Conservation (phyloP, 176 grass and related monocot species). For the Dactylis glomerata region DNA sequence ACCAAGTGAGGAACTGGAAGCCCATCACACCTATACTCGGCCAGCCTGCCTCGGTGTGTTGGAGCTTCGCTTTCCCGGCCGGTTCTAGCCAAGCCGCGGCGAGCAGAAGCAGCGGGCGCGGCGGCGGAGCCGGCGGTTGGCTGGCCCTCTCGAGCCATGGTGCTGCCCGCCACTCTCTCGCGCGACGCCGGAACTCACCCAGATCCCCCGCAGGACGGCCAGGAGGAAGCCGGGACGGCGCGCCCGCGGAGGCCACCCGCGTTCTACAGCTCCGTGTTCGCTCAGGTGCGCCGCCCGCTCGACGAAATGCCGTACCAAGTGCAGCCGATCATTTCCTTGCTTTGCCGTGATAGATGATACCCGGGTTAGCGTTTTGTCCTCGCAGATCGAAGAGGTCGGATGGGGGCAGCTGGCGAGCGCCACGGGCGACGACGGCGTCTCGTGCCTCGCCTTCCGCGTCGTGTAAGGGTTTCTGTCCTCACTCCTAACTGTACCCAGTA, state of each 20-base stretch:
- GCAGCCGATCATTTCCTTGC: neutral
- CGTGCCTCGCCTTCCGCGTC: constrained; percentile 42
- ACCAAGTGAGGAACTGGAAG: no score
- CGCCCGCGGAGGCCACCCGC: neutral
- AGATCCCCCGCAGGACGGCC: neutral
- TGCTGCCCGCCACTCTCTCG: neutral
- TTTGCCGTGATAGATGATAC: neutral
- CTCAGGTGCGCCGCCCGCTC: constrained; percentile 36
- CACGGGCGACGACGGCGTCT: constrained; percentile 43
- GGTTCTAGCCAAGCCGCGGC: neutral
- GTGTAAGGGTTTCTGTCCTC: constrained; percentile 20
- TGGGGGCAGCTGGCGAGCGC: constrained; percentile 53
- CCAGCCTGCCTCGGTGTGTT: neutral
- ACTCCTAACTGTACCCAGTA: neutral
- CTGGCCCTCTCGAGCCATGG: constrained; percentile 9
- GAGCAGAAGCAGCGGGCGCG: neutral
- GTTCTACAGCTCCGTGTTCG: constrained; percentile 48
- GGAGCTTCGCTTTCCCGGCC: neutral
- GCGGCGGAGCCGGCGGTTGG: neutral
- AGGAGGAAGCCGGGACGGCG: neutral
- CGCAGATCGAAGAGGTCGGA: constrained; percentile 72
- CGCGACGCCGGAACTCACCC: neutral
- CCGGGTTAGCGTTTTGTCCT: neutral
- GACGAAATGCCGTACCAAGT: constrained; percentile 39
- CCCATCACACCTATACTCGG: neutral